phyloP scores from a whole-genome alignment of 768 basidiomycete species.

The Boletus subparvulus region DNA sequence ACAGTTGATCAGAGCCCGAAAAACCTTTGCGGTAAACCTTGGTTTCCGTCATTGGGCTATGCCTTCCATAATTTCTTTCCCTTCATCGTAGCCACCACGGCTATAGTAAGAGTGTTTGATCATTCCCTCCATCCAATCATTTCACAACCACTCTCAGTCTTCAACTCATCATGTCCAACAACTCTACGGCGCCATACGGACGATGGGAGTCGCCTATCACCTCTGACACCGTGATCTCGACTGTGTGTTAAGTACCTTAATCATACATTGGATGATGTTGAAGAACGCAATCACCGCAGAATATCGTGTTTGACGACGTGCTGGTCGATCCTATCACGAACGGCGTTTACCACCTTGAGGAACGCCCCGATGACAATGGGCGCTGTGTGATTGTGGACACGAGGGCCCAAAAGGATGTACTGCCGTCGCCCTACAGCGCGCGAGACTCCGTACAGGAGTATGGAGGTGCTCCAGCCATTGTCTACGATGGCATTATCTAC shows the following conservation, averaged over 20 bases:
- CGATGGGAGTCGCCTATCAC: conserved; percentile 59
- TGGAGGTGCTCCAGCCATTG: conserved; percentile 59
- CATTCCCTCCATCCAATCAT: background rate
- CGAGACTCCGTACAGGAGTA: conserved; percentile 63
- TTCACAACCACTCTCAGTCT: background rate
- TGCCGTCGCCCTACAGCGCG: conserved; percentile 52
- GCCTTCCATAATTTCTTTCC: background rate
- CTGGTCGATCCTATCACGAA: conserved; percentile 51
- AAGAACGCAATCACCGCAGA: conserved; percentile 10
- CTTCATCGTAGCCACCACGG: background rate
- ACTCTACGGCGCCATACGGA: conserved; percentile 48
- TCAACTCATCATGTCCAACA: background rate
- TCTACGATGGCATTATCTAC: conserved; percentile 46
- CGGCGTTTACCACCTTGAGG: conserved; percentile 55
- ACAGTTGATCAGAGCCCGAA: background rate
- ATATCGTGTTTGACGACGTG: conserved; percentile 39
- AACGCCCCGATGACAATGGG: conserved; percentile 42
- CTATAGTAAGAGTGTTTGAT: background rate
- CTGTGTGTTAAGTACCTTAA: conserved; percentile 23
- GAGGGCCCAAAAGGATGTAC: conserved; percentile 42
- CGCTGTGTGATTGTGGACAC: conserved; percentile 56
- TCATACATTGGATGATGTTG: background rate
- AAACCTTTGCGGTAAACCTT: background rate
- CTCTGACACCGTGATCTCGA: conserved; percentile 46
- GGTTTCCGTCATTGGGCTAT: background rate